Evolutionary conservation across 2,329 filamentous ascomycete species (phyloP).

Genomic region (Sclerotinia glacialis): DNA sequence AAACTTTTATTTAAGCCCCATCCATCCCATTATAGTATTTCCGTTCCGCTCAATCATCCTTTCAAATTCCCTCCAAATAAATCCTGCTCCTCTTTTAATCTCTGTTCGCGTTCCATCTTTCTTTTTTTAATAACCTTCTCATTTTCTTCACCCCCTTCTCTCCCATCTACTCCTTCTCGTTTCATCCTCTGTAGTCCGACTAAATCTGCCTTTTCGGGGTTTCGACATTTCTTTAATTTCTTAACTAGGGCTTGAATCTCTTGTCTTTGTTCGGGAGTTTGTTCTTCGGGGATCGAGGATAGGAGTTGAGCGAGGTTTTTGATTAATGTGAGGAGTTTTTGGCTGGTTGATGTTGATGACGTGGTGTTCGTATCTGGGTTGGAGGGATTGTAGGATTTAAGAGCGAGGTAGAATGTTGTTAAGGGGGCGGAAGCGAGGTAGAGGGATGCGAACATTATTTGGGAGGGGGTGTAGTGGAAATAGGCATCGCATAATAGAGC

Average conservation of each 20-base stretch:
- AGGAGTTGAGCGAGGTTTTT: slow-evolving; percentile 3
- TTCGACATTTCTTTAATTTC: slow-evolving; percentile 70
- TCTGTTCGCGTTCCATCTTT: slow-evolving; percentile 44
- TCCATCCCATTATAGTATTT: slow-evolving; percentile 14
- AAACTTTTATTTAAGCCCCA: slow-evolving; percentile 22
- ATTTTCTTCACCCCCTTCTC: slow-evolving; percentile 35
- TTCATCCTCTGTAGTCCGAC: slow-evolving; percentile 61
- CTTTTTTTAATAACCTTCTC: slow-evolving; percentile 42
- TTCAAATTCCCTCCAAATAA: slow-evolving; percentile 36
- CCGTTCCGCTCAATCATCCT: slow-evolving; percentile 25
- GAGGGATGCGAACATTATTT: slow-evolving; percentile 85
- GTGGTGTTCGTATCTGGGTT: slow-evolving; percentile 6
- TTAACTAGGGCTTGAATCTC: slow-evolving; percentile 58
- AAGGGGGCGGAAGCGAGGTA: slow-evolving; percentile 70
- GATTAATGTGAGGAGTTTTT: slow-evolving; percentile 8
- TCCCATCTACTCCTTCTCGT: slow-evolving; percentile 44
- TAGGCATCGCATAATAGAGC: slow-evolving; percentile 91
- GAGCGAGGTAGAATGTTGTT: slow-evolving; percentile 36
- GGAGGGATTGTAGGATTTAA: slow-evolving; percentile 32
- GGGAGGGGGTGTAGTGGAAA: slow-evolving; percentile 90
- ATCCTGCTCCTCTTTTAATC: slow-evolving; percentile 38
- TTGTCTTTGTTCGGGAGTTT: slow-evolving; percentile 40
- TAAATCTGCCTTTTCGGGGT: slow-evolving; percentile 71
- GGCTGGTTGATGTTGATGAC: not conserved
- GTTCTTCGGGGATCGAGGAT: slow-evolving; percentile 25